Conservation (phyloP, 1,284 basidiomycete genomes). For the Amylostereum areolatum region DNA sequence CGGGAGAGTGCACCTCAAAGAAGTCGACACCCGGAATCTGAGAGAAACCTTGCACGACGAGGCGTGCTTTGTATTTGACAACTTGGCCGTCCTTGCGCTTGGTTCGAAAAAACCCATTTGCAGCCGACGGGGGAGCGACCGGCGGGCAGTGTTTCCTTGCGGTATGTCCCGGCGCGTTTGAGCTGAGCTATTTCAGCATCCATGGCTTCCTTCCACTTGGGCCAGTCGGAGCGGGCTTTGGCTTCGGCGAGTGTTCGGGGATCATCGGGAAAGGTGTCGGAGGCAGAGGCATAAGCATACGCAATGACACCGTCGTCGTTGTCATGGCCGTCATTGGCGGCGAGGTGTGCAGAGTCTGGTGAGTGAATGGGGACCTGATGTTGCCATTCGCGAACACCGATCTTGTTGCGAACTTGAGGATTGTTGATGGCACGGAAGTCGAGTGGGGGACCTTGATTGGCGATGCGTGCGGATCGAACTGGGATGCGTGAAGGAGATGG, state of each 20-base stretch:
- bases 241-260: conserved; percentile 18
- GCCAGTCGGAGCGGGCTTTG: conserved; percentile 11
- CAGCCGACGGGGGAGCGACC: conserved; percentile 20
- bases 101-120: conserved; percentile 27
- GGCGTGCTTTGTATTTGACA: conserved; percentile 28
- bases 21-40: conserved; percentile 34
- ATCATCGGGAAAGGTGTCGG: too few relatives aligned
- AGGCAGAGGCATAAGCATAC: too few relatives aligned
- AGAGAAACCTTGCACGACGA: conserved; percentile 35
- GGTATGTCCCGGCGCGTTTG: conserved; percentile 18
- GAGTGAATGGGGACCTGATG: too few relatives aligned
- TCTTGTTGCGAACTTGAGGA: too few relatives aligned
- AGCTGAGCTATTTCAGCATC: conserved; percentile 22
- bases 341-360: too few relatives aligned
- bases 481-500: too few relatives aligned
- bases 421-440: too few relatives aligned
- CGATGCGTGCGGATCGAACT: too few relatives aligned
- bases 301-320: too few relatives aligned
- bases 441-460: too few relatives aligned
- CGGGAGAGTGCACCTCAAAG: conserved; percentile 28
- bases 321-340: too few relatives aligned
- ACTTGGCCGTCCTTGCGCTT: conserved; percentile 23
- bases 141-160: conserved; percentile 13
- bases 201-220: conserved; percentile 27
- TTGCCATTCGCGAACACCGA: too few relatives aligned